Evolutionary conservation across 352 stramenopile species (phyloP).

Genomic region (Phytophthora cajani): DNA sequence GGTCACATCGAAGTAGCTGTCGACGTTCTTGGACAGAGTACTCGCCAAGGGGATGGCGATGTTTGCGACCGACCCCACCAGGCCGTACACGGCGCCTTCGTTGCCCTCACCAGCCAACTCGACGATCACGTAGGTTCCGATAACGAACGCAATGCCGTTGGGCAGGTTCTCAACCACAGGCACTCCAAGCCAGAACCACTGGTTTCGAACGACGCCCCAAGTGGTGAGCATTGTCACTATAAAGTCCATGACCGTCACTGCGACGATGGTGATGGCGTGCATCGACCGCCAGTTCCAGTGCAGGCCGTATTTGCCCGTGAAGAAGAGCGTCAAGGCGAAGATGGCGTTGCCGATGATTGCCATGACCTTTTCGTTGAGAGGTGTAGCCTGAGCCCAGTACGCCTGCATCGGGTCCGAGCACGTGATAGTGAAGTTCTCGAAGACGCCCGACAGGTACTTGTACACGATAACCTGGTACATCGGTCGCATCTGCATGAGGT

Average conservation of each 20-base stretch:
- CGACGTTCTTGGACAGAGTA: slow-evolving; percentile 50
- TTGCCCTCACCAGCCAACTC: slow-evolving; percentile 55
- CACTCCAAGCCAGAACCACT: slow-evolving; percentile 59
- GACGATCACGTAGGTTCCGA: slow-evolving; percentile 51
- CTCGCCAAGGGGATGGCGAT: slow-evolving; percentile 45
- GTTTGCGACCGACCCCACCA: slow-evolving; percentile 55
- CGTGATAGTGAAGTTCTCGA: slow-evolving; percentile 47
- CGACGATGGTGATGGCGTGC: slow-evolving; percentile 33
- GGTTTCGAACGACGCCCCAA: slow-evolving; percentile 48
- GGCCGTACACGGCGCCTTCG: slow-evolving; percentile 52
- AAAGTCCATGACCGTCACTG: slow-evolving; percentile 41
- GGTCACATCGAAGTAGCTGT: slow-evolving; percentile 46
- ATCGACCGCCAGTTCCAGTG: slow-evolving; percentile 49
- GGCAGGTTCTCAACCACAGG: slow-evolving; percentile 45
- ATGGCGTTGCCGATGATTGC: slow-evolving; percentile 44
- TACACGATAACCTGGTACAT: slow-evolving; percentile 52
- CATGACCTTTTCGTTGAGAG: slow-evolving; percentile 47
- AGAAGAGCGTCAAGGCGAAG: slow-evolving; percentile 40
- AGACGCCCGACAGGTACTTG: slow-evolving; percentile 45
- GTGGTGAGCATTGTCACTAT: slow-evolving; percentile 41
- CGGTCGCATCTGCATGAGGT: slow-evolving; percentile 38
- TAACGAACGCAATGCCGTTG: slow-evolving; percentile 48
- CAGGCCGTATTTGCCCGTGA: slow-evolving; percentile 41
- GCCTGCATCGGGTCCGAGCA: slow-evolving; percentile 36
- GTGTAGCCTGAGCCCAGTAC: slow-evolving; percentile 38